A percentile compares a stretch with the other conserved stretches of the same genome.
Evolutionary conservation across 371 early-diverging fungal species (phyloP).

Genomic region (Lichtheimia corymbifera): DNA sequence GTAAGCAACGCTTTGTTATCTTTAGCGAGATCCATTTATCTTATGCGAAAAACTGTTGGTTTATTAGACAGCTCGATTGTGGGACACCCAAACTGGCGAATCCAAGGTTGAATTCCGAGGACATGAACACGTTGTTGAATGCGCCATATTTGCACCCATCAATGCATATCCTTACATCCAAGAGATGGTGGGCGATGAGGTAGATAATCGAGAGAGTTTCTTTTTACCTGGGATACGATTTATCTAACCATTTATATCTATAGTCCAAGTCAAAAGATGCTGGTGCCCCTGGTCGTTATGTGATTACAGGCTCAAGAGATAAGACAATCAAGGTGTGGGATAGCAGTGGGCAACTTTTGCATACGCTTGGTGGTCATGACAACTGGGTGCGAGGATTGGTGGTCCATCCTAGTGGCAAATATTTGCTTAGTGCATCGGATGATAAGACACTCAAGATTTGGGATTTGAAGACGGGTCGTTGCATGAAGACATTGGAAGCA

Average conservation of each 20-base stretch:
- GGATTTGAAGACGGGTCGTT: slow-evolving; percentile 85
- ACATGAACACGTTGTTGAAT: slow-evolving; percentile 95
- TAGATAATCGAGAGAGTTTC: slow-evolving; percentile 13
- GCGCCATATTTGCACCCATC: slow-evolving; percentile 80
- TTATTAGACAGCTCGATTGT: slow-evolving; percentile 74
- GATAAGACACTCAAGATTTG: slow-evolving; percentile 88
- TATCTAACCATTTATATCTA: slow-evolving; percentile 1
- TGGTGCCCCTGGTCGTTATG: slow-evolving; percentile 65
- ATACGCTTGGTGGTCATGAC: slow-evolving; percentile 73
- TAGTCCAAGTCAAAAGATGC: slow-evolving; percentile 51
- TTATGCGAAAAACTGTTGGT: background rate
- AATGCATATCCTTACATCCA: slow-evolving; percentile 64
- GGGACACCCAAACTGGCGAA: slow-evolving; percentile 79
- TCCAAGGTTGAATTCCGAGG: slow-evolving; percentile 79
- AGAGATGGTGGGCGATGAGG: slow-evolving; percentile 70
- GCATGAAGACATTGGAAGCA: slow-evolving; percentile 80
- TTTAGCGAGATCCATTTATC: background rate
- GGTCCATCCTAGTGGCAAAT: slow-evolving; percentile 81
- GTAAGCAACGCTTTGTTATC: slow-evolving; percentile 31
- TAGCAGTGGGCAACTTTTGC: slow-evolving; percentile 70
- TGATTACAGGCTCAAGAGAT: slow-evolving; percentile 87
- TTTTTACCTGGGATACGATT: slow-evolving; percentile 5
- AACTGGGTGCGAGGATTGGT: slow-evolving; percentile 92
- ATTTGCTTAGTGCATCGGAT: slow-evolving; percentile 79
- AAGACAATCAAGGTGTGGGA: slow-evolving; percentile 91